These are phyloP conservation scores for Cystoisospora suis DNA, from an alignment of 169 alveolate species.

Conservation along the genomic window DNA sequence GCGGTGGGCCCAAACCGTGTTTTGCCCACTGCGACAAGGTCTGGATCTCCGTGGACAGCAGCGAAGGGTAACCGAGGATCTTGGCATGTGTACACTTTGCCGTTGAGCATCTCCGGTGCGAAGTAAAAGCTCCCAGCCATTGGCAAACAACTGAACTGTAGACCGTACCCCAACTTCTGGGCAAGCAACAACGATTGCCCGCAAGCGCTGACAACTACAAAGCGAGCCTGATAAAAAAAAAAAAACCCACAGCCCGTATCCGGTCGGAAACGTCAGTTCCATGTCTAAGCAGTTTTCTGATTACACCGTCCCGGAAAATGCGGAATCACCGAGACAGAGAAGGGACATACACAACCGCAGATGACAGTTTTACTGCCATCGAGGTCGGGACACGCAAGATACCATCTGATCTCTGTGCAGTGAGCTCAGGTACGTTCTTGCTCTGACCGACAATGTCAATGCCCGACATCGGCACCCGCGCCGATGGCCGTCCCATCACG, in stretches of 20 bases:
- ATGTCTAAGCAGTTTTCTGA: no score
- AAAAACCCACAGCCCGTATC: not conserved
- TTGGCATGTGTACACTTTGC: conserved; percentile 86
- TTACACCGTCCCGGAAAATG: no score
- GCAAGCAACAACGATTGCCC: conserved; percentile 86
- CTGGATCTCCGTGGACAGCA: conserved; percentile 90
- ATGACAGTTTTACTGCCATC: no score
- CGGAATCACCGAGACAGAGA: no score
- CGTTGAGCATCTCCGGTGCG: conserved; percentile 76
- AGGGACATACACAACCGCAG: no score
- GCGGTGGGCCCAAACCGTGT: conserved; percentile 88
- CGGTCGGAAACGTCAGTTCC: not conserved
- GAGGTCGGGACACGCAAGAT: no score
- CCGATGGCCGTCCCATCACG: no score
- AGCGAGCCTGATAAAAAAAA: conserved; percentile 72
- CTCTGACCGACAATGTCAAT: no score
- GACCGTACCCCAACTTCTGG: conserved; percentile 83
- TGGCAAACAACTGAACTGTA: conserved; percentile 83
- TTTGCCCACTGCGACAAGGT: conserved; percentile 75
- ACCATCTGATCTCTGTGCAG: no score
- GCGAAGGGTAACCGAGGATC: conserved; percentile 86
- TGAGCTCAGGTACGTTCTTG: no score
- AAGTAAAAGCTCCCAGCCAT: conserved; percentile 88
- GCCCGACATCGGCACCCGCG: no score
- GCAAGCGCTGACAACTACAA: conserved; percentile 87